Base-by-base conservation (phyloP, 176 grass and related monocot genomes). In the Saccharum spontaneum region DNA sequence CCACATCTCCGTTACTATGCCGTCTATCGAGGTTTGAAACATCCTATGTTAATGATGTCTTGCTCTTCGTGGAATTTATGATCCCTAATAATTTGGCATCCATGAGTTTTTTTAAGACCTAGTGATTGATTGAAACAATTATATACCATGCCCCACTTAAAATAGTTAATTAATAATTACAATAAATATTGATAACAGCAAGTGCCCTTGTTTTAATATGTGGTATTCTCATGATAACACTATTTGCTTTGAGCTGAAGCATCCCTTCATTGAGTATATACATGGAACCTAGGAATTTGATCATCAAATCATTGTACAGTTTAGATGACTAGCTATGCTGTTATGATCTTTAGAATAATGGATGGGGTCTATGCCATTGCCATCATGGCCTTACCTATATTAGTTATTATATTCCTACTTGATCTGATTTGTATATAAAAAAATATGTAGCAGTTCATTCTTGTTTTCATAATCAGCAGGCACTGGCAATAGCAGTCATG, bases 1-100 rank as follows among this genome's bases (percentile, higher is more conserved):
- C 80, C 96, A 98, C 41, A 79, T 95, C 77, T 98, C 96, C 10
- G 93, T 98, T 43, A 95, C 96, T 59, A 95, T 98, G 96, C 96
- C 96, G 72, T 95, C 93, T 40, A 98, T 98, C 62, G 96, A 95
- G 96, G 96, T 98, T 95, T 69, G 40, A 37, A 20, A 61, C 48
- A 46, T 22, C 4, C 7, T 6, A 0, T 18, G 3, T 13, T 20
- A 54, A 77, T 72, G 43, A 22, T 49, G 71, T 10, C 73, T 67
- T 72, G 33, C 20, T 24, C 43, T 71, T 17, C 0, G 7, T 18
- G 4, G 67, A 50, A 16, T 71, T 61, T 72, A 14, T 82, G 20
- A 33, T 75, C 65, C 83, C 22, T 78, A 20, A 48, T 60, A 16
- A 24, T 26, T 77, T 87, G 37, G 8, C 3, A 18, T 34, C n/a